Evolutionary conservation across 2,329 filamentous ascomycete genomes (phyloP).

Genomic region (Lecanosticta acicola): DNA sequence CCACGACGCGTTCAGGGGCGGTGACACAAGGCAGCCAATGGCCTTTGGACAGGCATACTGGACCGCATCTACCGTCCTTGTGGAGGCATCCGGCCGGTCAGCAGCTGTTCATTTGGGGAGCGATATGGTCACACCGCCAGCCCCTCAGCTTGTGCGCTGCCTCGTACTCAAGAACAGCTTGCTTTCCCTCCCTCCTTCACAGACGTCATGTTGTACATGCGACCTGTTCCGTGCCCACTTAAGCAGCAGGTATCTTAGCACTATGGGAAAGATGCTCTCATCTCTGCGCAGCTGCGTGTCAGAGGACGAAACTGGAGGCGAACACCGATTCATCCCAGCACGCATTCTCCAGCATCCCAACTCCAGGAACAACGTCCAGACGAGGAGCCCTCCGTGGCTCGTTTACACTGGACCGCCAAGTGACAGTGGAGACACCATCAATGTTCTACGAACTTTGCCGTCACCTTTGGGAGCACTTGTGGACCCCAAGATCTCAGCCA

Average conservation of each 20-base stretch:
- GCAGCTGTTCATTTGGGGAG: background rate
- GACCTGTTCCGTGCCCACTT: background rate
- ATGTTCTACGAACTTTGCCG: background rate
- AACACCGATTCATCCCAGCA: background rate
- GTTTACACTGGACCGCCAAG: background rate
- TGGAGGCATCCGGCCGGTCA: background rate
- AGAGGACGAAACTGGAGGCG: background rate
- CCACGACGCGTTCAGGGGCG: background rate
- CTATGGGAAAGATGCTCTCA: background rate
- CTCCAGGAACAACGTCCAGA: background rate
- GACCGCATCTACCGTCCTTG: background rate
- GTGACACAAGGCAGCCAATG: background rate
- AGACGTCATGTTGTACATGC: background rate
- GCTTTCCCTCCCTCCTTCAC: background rate
- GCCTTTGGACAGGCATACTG: background rate
- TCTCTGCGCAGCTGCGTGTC: background rate
- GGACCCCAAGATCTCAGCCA: background rate
- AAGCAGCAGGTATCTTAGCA: background rate
- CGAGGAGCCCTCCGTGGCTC: background rate
- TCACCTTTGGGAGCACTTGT: background rate
- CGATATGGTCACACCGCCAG: background rate
- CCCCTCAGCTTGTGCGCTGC: background rate
- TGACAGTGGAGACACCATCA: background rate
- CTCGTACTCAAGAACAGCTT: background rate
- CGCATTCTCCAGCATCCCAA: background rate